A percentile compares a stretch with the other conserved stretches of the same genome.
phyloP scores from a whole-genome alignment of 495 filamentous ascomycete genomes.

The Neurospora cerealis region DNA sequence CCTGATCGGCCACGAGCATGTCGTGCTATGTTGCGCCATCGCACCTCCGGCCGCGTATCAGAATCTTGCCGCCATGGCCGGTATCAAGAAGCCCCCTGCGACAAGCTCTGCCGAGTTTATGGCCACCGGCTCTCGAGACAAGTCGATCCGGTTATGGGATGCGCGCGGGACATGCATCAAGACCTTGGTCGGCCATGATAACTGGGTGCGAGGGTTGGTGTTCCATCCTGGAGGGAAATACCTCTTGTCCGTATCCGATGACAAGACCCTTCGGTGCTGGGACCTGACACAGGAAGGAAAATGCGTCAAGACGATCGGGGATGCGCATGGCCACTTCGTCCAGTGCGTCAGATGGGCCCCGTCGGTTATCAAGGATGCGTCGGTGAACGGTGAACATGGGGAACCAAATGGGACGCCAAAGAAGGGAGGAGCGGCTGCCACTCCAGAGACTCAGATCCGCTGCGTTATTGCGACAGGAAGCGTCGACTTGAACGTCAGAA shows the following conservation, averaged over 20 bases:
- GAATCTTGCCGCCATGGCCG: constrained; percentile 69
- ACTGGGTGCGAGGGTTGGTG: constrained; percentile 81
- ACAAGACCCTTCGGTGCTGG: constrained; percentile 93
- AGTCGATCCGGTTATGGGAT: constrained; percentile 88
- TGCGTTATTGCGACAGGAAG: constrained; percentile 56
- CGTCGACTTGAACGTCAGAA: constrained; percentile 50
- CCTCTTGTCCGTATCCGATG: constrained; percentile 73
- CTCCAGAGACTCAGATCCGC: constrained; percentile 38
- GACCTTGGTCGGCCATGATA: constrained; percentile 85
- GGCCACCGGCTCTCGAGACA: constrained; percentile 84
- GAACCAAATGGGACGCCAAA: constrained; percentile 36
- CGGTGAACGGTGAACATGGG: constrained; percentile 47
- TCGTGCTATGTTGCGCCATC: constrained; percentile 80
- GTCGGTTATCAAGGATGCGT: constrained; percentile 49
- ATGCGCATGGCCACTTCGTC: constrained; percentile 81
- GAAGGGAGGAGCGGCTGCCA: constrained; percentile 25
- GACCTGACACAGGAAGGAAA: constrained; percentile 85
- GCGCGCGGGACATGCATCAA: constrained; percentile 76
- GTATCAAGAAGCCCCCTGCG: constrained; percentile 66
- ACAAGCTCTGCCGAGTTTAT: constrained; percentile 78
- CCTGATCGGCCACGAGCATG: constrained; percentile 82
- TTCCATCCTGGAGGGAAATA: constrained; percentile 96
- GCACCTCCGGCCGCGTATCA: constrained; percentile 72
- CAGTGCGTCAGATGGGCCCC: constrained; percentile 91
- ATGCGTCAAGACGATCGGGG: constrained; percentile 71